These are phyloP conservation scores for Kuraishia floccosa DNA, from an alignment of 805 yeast genomes.

Conservation along the genomic window DNA sequence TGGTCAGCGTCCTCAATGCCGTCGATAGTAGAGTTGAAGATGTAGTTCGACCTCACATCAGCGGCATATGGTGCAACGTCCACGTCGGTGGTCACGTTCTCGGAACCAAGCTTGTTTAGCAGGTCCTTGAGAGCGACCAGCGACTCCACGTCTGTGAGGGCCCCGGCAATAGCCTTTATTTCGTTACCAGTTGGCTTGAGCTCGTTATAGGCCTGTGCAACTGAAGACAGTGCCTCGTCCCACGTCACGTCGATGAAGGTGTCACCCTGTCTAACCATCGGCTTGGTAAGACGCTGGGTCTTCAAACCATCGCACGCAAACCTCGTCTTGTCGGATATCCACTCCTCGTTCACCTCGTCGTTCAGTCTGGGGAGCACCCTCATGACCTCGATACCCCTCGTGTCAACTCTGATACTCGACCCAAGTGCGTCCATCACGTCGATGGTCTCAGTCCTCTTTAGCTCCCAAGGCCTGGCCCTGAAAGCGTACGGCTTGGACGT, in stretches of 20 bases:
- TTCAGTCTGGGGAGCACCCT: slow-evolving; percentile 78
- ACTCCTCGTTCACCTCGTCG: slow-evolving; percentile 82
- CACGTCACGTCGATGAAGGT: slow-evolving; percentile 67
- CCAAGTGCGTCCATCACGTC: slow-evolving; percentile 82
- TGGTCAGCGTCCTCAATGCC: slow-evolving; percentile 81
- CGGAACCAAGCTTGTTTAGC: slow-evolving; percentile 67
- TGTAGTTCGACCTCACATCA: slow-evolving; percentile 68
- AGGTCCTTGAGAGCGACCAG: slow-evolving; percentile 76
- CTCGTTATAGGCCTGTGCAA: slow-evolving; percentile 48
- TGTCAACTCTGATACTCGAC: slow-evolving; percentile 73
- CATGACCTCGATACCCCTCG: slow-evolving; percentile 81
- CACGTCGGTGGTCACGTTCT: slow-evolving; percentile 67
- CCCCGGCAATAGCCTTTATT: slow-evolving; percentile 74
- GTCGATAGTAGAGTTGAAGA: slow-evolving; percentile 68
- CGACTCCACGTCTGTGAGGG: slow-evolving; percentile 73
- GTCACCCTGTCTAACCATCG: slow-evolving; percentile 62
- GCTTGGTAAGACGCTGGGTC: slow-evolving; percentile 77
- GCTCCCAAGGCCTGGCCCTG: slow-evolving; percentile 89
- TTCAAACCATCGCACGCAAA: slow-evolving; percentile 79
- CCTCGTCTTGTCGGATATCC: slow-evolving; percentile 84
- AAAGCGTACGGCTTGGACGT: slow-evolving; percentile 89
- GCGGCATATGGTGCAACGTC: slow-evolving; percentile 53
- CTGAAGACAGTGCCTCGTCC: slow-evolving; percentile 73
- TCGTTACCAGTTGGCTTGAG: slow-evolving; percentile 56
- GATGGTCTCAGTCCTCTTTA: slow-evolving; percentile 77